Conservation (phyloP, 2,329 filamentous ascomycete genomes). For the Colletotrichum scovillei region DNA sequence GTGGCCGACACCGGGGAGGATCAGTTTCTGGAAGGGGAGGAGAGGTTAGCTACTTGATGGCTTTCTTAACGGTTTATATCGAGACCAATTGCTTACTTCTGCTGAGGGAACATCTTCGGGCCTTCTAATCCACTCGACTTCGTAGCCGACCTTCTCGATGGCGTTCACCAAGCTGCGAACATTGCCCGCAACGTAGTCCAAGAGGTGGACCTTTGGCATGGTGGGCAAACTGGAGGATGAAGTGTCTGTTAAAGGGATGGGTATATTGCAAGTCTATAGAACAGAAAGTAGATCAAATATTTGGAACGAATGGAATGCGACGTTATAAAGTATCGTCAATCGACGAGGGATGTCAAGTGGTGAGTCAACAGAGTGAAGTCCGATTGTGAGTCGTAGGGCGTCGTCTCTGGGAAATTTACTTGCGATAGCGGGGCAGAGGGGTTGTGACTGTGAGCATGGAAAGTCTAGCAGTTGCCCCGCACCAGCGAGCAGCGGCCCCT, state of each 20-base stretch:
- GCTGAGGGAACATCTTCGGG: constrained; percentile 87
- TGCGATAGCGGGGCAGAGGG: constrained; percentile 42
- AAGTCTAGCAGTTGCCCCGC: constrained; percentile 20
- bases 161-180: constrained; percentile 96
- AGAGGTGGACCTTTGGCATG: constrained; percentile 82
- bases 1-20: constrained; percentile 95
- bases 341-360: background rate
- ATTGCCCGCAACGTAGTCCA: constrained; percentile 96
- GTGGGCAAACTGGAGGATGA: constrained; percentile 39
- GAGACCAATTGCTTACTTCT: constrained; percentile 69
- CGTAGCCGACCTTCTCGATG: constrained; percentile 94
- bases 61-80: background rate
- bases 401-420: constrained; percentile 32
- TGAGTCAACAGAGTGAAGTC: constrained; percentile 23
- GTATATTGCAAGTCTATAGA: background rate
- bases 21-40: constrained; percentile 75
- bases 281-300: background rate
- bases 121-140: constrained; percentile 89
- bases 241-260: background rate
- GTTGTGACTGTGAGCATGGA: constrained; percentile 13
- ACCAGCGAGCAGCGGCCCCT: constrained; percentile 27
- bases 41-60: background rate
- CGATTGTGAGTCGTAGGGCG: constrained; percentile 7
- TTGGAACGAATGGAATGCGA: constrained; percentile 16
- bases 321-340: background rate